Evolutionary conservation across 2,329 filamentous ascomycete species (phyloP).

Genomic region (Phaeomoniella chlamydospora): DNA sequence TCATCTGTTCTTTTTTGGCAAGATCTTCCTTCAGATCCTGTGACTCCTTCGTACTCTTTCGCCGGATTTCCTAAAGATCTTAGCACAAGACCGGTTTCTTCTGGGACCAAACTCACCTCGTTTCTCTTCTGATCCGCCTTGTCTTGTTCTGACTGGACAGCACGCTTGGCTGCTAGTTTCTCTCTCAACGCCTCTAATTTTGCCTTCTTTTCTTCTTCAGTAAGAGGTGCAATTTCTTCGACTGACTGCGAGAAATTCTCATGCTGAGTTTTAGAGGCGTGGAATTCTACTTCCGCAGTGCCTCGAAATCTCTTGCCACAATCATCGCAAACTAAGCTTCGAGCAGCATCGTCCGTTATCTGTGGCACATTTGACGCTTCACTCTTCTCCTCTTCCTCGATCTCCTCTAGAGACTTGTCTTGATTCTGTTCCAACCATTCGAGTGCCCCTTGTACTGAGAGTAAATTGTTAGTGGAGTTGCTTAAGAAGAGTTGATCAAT

Average conservation of each 20-base stretch:
- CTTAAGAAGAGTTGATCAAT: neutral
- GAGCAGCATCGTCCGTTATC: slow-evolving; percentile 50
- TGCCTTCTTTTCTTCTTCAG: slow-evolving; percentile 79
- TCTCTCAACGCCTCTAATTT: slow-evolving; percentile 60
- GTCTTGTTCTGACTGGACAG: slow-evolving; percentile 53
- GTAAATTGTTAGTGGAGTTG: neutral
- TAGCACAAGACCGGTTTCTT: neutral
- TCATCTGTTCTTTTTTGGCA: slow-evolving; percentile 75
- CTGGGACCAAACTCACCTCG: slow-evolving; percentile 40
- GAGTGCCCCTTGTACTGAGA: slow-evolving; percentile 69
- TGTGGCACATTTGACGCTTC: slow-evolving; percentile 50
- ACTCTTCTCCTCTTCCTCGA: slow-evolving; percentile 44
- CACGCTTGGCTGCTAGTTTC: slow-evolving; percentile 59
- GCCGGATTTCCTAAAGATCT: slow-evolving; percentile 45
- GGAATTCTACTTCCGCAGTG: slow-evolving; percentile 70
- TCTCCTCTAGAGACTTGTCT: slow-evolving; percentile 72
- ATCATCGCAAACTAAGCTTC: slow-evolving; percentile 83
- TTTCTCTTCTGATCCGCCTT: slow-evolving; percentile 75
- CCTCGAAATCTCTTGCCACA: slow-evolving; percentile 84
- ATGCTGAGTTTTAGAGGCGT: slow-evolving; percentile 83
- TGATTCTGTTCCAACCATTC: slow-evolving; percentile 92
- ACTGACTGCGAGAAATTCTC: slow-evolving; percentile 85
- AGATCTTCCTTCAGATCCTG: slow-evolving; percentile 87
- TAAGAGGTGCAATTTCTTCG: slow-evolving; percentile 80
- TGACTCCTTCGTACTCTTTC: slow-evolving; percentile 77